Base-by-base conservation (phyloP, 345 rosid species). In the Pseudoturritis turrita region DNA sequence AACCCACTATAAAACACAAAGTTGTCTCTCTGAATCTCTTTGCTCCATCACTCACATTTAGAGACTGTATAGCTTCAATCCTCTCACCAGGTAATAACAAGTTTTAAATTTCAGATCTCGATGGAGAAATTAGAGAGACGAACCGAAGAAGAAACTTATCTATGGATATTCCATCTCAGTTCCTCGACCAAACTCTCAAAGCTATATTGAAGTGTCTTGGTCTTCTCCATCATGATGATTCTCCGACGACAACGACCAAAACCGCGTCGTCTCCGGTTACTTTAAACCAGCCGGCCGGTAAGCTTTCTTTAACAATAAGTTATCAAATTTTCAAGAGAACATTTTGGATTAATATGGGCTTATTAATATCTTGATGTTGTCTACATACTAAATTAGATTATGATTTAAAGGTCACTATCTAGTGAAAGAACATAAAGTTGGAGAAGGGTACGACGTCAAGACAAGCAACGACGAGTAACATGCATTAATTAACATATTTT, bases 201-300 rank as follows among this genome's bases (percentile, higher is more conserved):
- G 55, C 73, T 15, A 59, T 66, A 28, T 31, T 74, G 1, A 74
- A 18, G 23, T 66, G 46, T 35, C 26, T 74, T 50, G 73, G 73
- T 40, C 17, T 66, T 50, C 36, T 59, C 3, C 78, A 11, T 58
- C 60, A n/a, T n/a, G n/a, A 21, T 26, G 39, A 66, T 66, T 33
- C 78, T 39, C 39, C 39, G 19, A 15, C 43, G n/a, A 37, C n/a
- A n/a, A n/a, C 45, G 0, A 53, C 56, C 0, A 9, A 33, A 54
- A 39, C 63, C 3, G 22, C 56, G 7, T 15, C 35, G 39, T 40
- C 22, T 65, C 35, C 52, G 0, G 17, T 3, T 0, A 37, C 28
- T 37, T 23, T 37, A 45, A 63, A 55, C 41, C 65, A 73, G 21
- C 43, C n/a, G n/a, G n/a, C n/a, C 47, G 23, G 78, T 74, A 66